Evolutionary conservation across 1,139 yeast species (phyloP).

Genomic region (Taiozyma sp.): DNA sequence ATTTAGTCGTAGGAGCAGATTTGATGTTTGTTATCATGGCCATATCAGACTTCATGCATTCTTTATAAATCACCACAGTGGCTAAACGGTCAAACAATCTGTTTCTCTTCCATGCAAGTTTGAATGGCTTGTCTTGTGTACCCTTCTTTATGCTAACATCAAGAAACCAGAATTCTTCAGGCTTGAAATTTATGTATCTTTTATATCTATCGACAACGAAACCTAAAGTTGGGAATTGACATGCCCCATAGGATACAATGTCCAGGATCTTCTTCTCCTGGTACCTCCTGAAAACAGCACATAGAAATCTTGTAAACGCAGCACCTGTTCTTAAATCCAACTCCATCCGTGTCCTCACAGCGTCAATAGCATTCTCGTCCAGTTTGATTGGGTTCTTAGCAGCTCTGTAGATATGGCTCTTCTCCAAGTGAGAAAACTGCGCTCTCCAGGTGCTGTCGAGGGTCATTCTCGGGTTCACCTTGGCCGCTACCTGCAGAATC

Average conservation of each 20-base stretch:
- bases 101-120: conserved; percentile 59
- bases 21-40: conserved; percentile 50
- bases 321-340: conserved; percentile 87
- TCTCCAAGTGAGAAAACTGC: conserved; percentile 80
- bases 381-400: conserved; percentile 61
- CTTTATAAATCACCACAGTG: conserved; percentile 58
- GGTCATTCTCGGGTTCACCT: conserved; percentile 43
- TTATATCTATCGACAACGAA: conserved; percentile 93
- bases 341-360: conserved; percentile 83
- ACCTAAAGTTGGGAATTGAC: conserved; percentile 96
- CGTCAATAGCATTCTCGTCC: conserved; percentile 69
- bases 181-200: conserved; percentile 61
- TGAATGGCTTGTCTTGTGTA: conserved; percentile 19
- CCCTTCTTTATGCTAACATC: conserved; percentile 44
- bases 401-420: conserved; percentile 66
- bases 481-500: conserved; percentile 60
- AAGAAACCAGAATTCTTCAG: conserved; percentile 81
- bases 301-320: conserved; percentile 70
- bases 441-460: conserved; percentile 59
- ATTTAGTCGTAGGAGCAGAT: conserved; percentile 65
- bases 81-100: conserved; percentile 69
- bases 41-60: conserved; percentile 44
- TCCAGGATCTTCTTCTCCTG: conserved; percentile 19
- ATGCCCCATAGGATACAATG: conserved; percentile 77
- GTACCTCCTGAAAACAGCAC: conserved; percentile 20